Percentiles rank a stretch among this genome's conserved stretches.
phyloP scores from a whole-genome alignment of 2,329 filamentous ascomycete species.

The Hypomyces rosellus region DNA sequence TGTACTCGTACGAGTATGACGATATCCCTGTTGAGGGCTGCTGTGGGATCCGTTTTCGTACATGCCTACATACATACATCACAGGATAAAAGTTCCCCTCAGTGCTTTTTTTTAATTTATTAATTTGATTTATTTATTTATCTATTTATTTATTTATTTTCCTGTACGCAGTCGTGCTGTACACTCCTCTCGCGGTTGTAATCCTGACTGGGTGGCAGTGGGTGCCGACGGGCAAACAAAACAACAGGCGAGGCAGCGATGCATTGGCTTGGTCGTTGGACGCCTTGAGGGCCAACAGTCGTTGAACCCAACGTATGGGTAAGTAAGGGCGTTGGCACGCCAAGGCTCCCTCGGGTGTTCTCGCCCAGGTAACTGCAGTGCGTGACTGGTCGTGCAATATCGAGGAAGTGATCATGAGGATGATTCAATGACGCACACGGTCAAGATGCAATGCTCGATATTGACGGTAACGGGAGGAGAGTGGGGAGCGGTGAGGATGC shows the following conservation, averaged over 20 bases:
- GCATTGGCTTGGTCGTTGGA: slow-evolving; percentile 9
- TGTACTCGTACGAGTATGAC: too few species aligned
- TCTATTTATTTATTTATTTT: too few species aligned
- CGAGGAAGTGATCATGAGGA: not conserved
- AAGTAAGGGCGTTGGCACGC: not conserved
- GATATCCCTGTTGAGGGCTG: too few species aligned
- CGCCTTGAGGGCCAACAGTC: slow-evolving; percentile 4
- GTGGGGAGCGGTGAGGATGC: not conserved
- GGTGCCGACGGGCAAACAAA: slow-evolving; percentile 1
- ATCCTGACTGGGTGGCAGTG: slow-evolving; percentile 1
- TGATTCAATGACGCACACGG: not conserved
- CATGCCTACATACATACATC: too few species aligned
- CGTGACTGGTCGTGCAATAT: not conserved
- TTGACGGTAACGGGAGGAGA: not conserved
- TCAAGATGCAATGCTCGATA: not conserved
- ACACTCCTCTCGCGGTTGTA: slow-evolving; percentile 2
- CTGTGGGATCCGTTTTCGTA: too few species aligned
- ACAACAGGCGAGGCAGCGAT: slow-evolving; percentile 6
- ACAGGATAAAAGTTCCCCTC: too few species aligned
- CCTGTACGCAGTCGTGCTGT: too few species aligned
- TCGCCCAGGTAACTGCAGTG: not conserved
- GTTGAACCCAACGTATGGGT: slow-evolving; percentile 5
- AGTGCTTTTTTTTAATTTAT: too few species aligned
- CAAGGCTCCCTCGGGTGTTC: not conserved
- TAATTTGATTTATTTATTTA: too few species aligned